phyloP scores from a whole-genome alignment of 495 filamentous ascomycete species.

The Cercophora sp. region DNA sequence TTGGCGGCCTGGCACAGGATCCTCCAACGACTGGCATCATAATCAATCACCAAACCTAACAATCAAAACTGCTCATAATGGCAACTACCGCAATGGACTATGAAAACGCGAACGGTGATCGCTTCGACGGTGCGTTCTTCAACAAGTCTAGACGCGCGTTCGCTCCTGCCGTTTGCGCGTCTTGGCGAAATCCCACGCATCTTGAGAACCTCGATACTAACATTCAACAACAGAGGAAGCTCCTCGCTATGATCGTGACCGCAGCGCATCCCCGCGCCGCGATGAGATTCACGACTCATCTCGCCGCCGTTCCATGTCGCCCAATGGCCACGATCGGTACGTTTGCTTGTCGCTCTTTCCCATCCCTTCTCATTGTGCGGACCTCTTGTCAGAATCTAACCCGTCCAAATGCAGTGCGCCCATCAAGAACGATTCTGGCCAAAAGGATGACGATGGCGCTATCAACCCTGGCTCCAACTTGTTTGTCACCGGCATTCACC shows the following conservation, averaged over 20 bases:
- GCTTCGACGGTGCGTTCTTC: constrained; percentile 75
- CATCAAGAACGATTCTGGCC: constrained; percentile 31
- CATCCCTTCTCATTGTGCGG: neutral
- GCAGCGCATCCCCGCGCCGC: constrained; percentile 90
- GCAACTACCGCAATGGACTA: constrained; percentile 69
- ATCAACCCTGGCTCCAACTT: constrained; percentile 94
- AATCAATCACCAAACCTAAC: constrained; percentile 5
- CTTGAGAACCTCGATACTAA: constrained; percentile 14
- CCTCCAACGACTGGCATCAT: too few relatives aligned
- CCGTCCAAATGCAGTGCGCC: constrained; percentile 27
- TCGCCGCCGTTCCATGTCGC: constrained; percentile 74
- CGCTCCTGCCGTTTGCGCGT: too few relatives aligned
- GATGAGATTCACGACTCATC: constrained; percentile 60
- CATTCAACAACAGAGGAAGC: constrained; percentile 55
- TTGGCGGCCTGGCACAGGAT: too few relatives aligned
- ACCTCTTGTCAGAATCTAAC: too few relatives aligned
- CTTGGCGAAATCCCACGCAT: neutral
- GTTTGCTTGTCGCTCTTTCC: constrained; percentile 23
- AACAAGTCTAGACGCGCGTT: too few relatives aligned
- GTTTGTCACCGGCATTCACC: constrained; percentile 97
- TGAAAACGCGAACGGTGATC: constrained; percentile 75
- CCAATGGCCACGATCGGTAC: constrained; percentile 69
- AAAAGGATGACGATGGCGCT: constrained; percentile 72
- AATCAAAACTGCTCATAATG: too few relatives aligned
- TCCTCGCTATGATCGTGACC: constrained; percentile 71